phyloP scores from a whole-genome alignment of 345 rosid species.

The Geranium brycei region DNA sequence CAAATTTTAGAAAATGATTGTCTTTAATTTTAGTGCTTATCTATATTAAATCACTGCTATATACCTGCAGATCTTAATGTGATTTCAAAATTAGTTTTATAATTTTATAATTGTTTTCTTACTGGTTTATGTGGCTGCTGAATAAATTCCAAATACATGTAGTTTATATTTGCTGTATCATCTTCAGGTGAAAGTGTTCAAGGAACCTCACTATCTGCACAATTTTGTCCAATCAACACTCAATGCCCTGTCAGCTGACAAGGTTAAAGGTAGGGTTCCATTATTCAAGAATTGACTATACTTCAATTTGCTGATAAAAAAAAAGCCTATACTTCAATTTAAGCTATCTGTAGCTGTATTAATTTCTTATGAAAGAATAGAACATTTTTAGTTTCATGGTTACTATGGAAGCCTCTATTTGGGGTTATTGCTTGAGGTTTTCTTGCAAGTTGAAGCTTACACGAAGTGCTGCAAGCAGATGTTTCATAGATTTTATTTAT shows the following conservation, averaged over 20 bases:
- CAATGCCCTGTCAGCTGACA: constrained; percentile 60
- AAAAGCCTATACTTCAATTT: too few relatives aligned
- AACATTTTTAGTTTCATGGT: not conserved
- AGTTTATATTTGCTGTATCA: constrained; percentile 3
- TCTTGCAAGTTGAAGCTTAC: too few relatives aligned
- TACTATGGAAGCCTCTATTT: too few relatives aligned
- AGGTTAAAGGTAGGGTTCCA: constrained; percentile 54
- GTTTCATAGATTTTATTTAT: too few relatives aligned
- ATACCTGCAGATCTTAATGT: not conserved
- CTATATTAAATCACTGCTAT: not conserved
- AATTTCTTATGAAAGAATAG: not conserved
- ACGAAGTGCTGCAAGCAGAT: too few relatives aligned
- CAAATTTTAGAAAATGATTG: not conserved
- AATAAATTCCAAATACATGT: not conserved
- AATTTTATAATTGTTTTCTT: too few relatives aligned
- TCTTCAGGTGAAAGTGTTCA: constrained; percentile 80
- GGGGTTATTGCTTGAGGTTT: too few relatives aligned
- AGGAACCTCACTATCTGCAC: constrained; percentile 66
- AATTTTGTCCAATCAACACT: constrained; percentile 90
- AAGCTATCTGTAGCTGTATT: not conserved
- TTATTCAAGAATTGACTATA: too few relatives aligned
- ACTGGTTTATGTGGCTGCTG: too few relatives aligned
- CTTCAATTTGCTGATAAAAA: too few relatives aligned
- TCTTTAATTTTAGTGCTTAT: too few relatives aligned
- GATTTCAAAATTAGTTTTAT: too few relatives aligned